Evolutionary conservation across 2,329 filamentous ascomycete genomes (phyloP), one percentile per base, ranked within the genome.

Genomic region (Exophiala lecanii-corni): DNA sequence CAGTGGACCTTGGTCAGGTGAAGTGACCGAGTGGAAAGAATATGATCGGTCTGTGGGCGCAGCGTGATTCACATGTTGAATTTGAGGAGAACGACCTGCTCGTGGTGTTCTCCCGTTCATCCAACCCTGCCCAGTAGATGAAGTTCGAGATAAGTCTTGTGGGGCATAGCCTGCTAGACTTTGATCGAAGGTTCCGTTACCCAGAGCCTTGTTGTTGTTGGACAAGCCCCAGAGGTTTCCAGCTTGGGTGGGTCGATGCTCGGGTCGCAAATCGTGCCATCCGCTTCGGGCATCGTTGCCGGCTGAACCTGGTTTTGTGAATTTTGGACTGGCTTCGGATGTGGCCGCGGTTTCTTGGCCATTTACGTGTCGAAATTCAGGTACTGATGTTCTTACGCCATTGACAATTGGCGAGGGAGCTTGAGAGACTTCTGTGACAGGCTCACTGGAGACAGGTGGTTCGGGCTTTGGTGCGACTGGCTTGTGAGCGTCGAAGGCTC

Each of bases 161-260:
- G 68, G 59, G 34, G 73, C 65, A 41, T 73, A 74, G 30, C 69
- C 68, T 23, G 67, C 66, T 41, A 76, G 70, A 44, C 62, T 63
- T 45, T 70, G 70, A 50, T 79, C 76, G 53, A 82, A 82, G 2
- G 77, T 79, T 20, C 78, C 79, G 60, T 82, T 82, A 12, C 79
- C 79, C 30, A 82, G 70, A 18, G 75, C 73, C 54, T 74, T 72
- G 49, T 78, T 74, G 54, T 70, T 70, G 40, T 66, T 71, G 26
- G 74, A 66, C 26, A 74, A 69, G 42, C 78, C 79, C 79, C 79
- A 82, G 21, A 79, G 72, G 51, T 76, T 79, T 40, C 66, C 57
- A 49, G 64, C 51, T 25, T 64, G 58, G 35, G 57, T 58, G 15
- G 65, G 53, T 15, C 59, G 55, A 41, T 64, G 60, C 25, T 69